phyloP scores from a whole-genome alignment of 352 stramenopile species.

The Globisporangium camurandrum region DNA sequence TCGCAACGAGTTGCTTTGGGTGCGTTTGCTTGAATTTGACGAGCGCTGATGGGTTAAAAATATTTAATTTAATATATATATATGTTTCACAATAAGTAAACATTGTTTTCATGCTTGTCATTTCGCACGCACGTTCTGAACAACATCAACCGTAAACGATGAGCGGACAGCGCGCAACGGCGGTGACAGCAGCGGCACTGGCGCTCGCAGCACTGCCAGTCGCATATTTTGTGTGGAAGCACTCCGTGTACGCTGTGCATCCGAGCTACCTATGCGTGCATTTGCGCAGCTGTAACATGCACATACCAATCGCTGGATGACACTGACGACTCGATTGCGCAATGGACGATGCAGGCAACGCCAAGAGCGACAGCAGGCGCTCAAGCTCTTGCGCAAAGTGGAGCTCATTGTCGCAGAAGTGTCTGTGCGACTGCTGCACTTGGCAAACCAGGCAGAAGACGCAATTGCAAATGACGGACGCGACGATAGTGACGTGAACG shows the following conservation, averaged over 20 bases:
- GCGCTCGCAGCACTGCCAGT: slow-evolving; percentile 30
- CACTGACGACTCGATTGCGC: not conserved
- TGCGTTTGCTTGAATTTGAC: too few species aligned
- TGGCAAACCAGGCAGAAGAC: slow-evolving; percentile 64
- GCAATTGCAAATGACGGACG: slow-evolving; percentile 35
- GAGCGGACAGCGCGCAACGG: slow-evolving; percentile 1
- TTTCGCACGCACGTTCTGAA: too few species aligned
- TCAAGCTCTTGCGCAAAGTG: slow-evolving; percentile 67
- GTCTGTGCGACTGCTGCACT: slow-evolving; percentile 45
- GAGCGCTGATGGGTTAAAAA: too few species aligned
- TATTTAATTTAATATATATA: too few species aligned
- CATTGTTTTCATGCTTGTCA: too few species aligned
- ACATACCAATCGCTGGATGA: too few species aligned
- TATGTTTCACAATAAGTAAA: too few species aligned
- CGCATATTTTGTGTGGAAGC: slow-evolving; percentile 28
- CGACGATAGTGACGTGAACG: slow-evolving; percentile 16
- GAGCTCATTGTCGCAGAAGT: slow-evolving; percentile 67
- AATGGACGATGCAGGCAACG: slow-evolving; percentile 19
- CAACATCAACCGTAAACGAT: too few species aligned
- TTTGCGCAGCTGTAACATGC: not conserved
- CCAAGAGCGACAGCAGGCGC: slow-evolving; percentile 30
- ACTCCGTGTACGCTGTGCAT: slow-evolving; percentile 16
- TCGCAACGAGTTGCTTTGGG: too few species aligned
- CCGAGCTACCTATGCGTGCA: slow-evolving; percentile 7
- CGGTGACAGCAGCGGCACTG: slow-evolving; percentile 6